These are phyloP conservation scores for Flagelloscypha sp. DNA, from an alignment of 768 basidiomycete species.

Conservation along the genomic window DNA sequence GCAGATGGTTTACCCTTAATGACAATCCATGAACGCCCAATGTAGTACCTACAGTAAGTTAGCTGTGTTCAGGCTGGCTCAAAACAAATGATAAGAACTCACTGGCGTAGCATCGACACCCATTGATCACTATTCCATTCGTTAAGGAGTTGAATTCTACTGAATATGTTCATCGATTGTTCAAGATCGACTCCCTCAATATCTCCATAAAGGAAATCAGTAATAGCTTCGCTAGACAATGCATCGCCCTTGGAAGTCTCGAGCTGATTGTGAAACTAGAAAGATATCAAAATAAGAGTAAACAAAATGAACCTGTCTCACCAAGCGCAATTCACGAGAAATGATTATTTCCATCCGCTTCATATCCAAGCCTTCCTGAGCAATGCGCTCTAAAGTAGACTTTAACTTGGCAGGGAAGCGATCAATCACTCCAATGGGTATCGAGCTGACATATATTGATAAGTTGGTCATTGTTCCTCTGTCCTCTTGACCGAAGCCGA, in stretches of 20 bases:
- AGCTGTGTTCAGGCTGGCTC: background rate
- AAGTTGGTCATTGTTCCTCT: slow-evolving; percentile 67
- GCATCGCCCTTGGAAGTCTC: slow-evolving; percentile 79
- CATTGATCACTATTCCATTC: slow-evolving; percentile 72
- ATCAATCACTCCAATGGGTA: slow-evolving; percentile 76
- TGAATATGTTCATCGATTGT: slow-evolving; percentile 69
- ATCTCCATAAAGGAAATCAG: slow-evolving; percentile 81
- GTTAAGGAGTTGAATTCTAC: slow-evolving; percentile 56
- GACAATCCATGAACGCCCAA: slow-evolving; percentile 63
- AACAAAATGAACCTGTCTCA: slow-evolving; percentile 18
- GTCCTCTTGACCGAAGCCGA: slow-evolving; percentile 75
- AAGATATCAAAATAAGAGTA: slow-evolving; percentile 6
- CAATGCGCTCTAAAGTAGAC: slow-evolving; percentile 60
- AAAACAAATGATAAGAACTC: slow-evolving; percentile 14
- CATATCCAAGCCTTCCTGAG: slow-evolving; percentile 81
- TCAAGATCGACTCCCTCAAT: slow-evolving; percentile 74
- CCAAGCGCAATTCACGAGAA: slow-evolving; percentile 81
- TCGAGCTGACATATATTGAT: slow-evolving; percentile 71
- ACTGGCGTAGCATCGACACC: slow-evolving; percentile 71
- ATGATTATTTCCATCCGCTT: slow-evolving; percentile 84
- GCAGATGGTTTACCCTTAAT: slow-evolving; percentile 87
- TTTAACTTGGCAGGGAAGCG: slow-evolving; percentile 61
- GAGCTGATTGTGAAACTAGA: slow-evolving; percentile 70
- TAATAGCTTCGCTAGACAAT: slow-evolving; percentile 67
- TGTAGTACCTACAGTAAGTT: slow-evolving; percentile 54